Evolutionary conservation across 441 rosid species (phyloP), one percentile per base, ranked within the genome.

Genomic region (Brassica hybrid): DNA sequence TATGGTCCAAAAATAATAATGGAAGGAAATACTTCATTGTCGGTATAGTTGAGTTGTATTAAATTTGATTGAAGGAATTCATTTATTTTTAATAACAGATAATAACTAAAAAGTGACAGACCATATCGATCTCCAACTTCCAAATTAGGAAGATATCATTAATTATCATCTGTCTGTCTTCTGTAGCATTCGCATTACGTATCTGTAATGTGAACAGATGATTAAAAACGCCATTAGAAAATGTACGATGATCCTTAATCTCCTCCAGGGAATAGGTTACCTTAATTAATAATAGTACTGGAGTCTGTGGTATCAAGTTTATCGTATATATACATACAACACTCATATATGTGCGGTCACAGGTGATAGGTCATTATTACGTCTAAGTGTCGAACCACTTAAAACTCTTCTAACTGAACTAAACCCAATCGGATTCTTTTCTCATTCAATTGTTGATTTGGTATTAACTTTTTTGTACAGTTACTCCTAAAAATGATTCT

Each of bases 1-100:
- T 79, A 73, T 54, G 67, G 71, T 79, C 78, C 82, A 79, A 79
- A 73, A 27, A 3, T 68, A 69, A 79, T 74, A 74, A 79, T 74
- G 75, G 30, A 69, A 45, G 56, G 67, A 63, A 69, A 56, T 43
- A 57, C 67, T 63, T 74, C 74, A 6, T 63, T 74, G 78, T 74
- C 75, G 62, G 82, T 74, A 67, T 69, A 69, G 82, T 79, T 79
- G 75, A 73, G 71, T 68, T 73, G 63, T 63, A 73, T 69, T 63
- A 74, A 74, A 27, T 63, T 63, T 79, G 78, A 72, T 65, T 57
- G 30, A 77, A 30, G 72, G 60, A 30, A 18, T 56, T 21, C 14
- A 65, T 71, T 65, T 23, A 21, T 59, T 72, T 57, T 3, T 38
- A 13, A 48, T 36, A 67, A 23, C 2, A 3, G 38, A 61, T 34